Base-by-base conservation (phyloP, 805 yeast genomes). In the Sugiyamaella valdiviana region DNA sequence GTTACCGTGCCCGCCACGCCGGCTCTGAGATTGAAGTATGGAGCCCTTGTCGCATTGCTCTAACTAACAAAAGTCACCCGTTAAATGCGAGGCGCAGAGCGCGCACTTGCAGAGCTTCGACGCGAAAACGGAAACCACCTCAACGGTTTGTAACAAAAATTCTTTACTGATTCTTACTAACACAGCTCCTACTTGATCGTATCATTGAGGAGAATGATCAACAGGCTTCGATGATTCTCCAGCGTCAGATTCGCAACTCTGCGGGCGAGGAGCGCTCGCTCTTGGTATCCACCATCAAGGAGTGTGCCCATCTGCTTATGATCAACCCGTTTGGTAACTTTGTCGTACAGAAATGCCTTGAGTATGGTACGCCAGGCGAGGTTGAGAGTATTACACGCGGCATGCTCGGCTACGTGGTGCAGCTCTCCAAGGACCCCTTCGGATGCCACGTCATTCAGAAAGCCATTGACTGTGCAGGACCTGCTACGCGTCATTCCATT, bases 381-480 rank as follows among this genome's bases (percentile, higher is more conserved):
- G 52, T 65, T 29, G 51, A 53, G 12, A 45, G 41, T 1, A 50
- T 63, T 6, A 54, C 66, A 5, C 44, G 36, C 26, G 55, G 57
- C 5, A 56, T 67, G 48, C 35, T 43, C 14, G 72, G 71, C 7
- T 59, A 62, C 16, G 63, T 69, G 12, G 51, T 61, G 6, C 32
- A 52, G 21, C 51, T 69, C 15, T 56, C 73, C 4, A 60, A 57
- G 54, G 65, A 70, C 46, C 63, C 64, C 6, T 70, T 67, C 49
- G 72, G 73, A 12, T 70, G 74, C 49, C 74, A 71, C 51, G 74
- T 70, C 2, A 60, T 71, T 7, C 74, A 71, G 44, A 65, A 65
- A 47, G 65, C 72, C 2, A 57, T 71, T 17, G 73, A 68, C 40
- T 63, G 64, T 29, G 62, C 63, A 10, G 55, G 56, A 4, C 59